Percentiles rank a stretch among this genome's conserved stretches.
phyloP scores from a whole-genome alignment of 331 rosid genomes.

The Quercus lobata region DNA sequence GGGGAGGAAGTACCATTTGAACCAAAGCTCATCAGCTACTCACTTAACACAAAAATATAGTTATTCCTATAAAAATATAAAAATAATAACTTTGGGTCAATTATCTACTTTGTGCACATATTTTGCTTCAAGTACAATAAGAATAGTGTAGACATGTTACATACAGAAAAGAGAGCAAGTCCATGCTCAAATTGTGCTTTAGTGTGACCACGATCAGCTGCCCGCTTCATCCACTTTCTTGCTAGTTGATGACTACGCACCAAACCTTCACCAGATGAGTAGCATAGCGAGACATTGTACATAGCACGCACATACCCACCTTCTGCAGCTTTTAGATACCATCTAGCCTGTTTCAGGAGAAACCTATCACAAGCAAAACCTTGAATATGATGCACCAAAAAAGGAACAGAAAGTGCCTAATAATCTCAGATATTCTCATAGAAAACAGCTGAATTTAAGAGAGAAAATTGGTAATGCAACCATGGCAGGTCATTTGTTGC shows the following conservation, averaged over 20 bases:
- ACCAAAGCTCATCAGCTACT: too few species aligned
- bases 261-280: slow-evolving; percentile 72
- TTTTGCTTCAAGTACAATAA: neutral
- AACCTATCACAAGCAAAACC: slow-evolving; percentile 12
- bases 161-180: slow-evolving; percentile 68
- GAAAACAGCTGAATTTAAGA: too few species aligned
- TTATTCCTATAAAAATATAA: too few species aligned
- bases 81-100: too few species aligned
- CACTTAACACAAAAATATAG: too few species aligned
- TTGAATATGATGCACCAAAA: neutral
- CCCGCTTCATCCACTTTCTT: slow-evolving; percentile 91
- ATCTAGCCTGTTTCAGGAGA: slow-evolving; percentile 57
- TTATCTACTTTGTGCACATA: neutral
- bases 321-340: slow-evolving; percentile 90
- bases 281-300: slow-evolving; percentile 81
- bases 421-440: too few species aligned
- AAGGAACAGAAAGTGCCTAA: neutral
- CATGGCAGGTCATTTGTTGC: too few species aligned
- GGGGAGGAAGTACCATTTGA: too few species aligned
- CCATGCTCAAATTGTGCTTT: slow-evolving; percentile 94
- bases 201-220: slow-evolving; percentile 79
- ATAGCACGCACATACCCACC: slow-evolving; percentile 85
- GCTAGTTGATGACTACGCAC: slow-evolving; percentile 48
- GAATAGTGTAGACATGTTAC: slow-evolving; percentile 14
- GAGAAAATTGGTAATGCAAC: too few species aligned